Evolutionary conservation across 257 asterid species (phyloP).

Genomic region (Vinca minor): DNA sequence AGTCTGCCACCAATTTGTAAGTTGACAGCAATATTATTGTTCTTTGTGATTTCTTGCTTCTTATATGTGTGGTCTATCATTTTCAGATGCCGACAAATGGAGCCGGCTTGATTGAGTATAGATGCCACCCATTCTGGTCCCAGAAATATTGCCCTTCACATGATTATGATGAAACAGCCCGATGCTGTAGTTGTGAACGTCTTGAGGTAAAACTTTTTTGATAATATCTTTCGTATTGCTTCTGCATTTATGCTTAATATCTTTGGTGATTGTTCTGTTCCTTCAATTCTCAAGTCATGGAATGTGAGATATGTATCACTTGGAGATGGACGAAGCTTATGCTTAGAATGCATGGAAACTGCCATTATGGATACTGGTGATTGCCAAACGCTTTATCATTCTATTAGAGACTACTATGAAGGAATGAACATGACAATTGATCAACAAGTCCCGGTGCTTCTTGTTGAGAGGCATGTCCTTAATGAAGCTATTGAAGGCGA

Average conservation of each 20-base stretch:
- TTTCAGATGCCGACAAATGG: conserved; percentile 78
- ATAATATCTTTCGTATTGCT: not conserved
- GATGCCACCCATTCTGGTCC: conserved; percentile 96
- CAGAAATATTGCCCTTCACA: conserved; percentile 93
- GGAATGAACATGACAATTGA: conserved; percentile 94
- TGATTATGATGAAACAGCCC: conserved; percentile 67
- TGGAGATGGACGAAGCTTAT: conserved; percentile 86
- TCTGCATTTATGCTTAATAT: not conserved
- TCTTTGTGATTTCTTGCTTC: not conserved
- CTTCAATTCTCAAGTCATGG: conserved; percentile 41
- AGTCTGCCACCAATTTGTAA: conserved; percentile 89
- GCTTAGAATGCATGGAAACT: conserved; percentile 96
- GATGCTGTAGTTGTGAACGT: conserved; percentile 98
- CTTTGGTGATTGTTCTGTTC: not conserved
- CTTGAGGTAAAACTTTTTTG: conserved; percentile 53
- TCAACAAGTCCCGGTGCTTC: conserved; percentile 95
- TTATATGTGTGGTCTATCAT: not conserved
- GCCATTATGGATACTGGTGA: conserved; percentile 97
- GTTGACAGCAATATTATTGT: conserved; percentile 9
- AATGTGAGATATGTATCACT: conserved; percentile 59
- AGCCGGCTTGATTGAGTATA: conserved; percentile 83
- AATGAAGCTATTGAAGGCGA: conserved; percentile 98
- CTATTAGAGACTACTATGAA: conserved; percentile 89
- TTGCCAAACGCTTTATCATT: conserved; percentile 84
- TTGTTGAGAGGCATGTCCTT: conserved; percentile 89